Percentiles rank a stretch among this genome's conserved stretches.
Conservation (phyloP, 257 asterid species). For the Primulina huaijiensis region DNA sequence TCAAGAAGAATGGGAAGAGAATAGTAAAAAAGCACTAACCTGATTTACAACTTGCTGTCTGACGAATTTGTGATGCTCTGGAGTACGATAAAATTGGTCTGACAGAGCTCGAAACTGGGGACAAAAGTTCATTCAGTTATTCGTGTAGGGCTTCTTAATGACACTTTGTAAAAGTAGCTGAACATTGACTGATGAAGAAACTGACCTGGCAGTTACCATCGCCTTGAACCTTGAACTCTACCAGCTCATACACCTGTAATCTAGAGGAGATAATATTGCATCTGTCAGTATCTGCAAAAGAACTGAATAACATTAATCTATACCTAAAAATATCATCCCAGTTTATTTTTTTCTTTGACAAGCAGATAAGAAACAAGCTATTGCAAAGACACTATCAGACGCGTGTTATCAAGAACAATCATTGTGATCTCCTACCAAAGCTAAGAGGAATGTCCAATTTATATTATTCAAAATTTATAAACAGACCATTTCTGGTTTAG, state of each 20-base stretch:
- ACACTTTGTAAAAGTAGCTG: constrained; percentile 8
- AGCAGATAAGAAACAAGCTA: constrained; percentile 16
- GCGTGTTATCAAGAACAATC: constrained; percentile 9
- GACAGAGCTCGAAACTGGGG: constrained; percentile 89
- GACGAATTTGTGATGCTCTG: constrained; percentile 90
- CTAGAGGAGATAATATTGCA: constrained; percentile 41
- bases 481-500: neutral
- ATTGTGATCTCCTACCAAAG: constrained; percentile 18
- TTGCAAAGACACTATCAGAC: neutral
- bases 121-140: constrained; percentile 17
- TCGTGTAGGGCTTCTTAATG: neutral
- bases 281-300: constrained; percentile 9
- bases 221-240: constrained; percentile 84
- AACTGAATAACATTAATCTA: constrained; percentile 1
- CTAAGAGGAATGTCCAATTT: constrained; percentile 2
- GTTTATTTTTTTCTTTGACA: constrained; percentile 3
- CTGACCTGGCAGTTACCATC: constrained; percentile 98
- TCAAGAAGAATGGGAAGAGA: constrained; percentile 8
- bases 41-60: constrained; percentile 86
- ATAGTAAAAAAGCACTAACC: constrained; percentile 39
- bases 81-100: constrained; percentile 89
- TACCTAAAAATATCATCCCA: constrained; percentile 11
- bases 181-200: constrained; percentile 14
- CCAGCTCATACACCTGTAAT: constrained; percentile 76
- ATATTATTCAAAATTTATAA: neutral